Conservation (phyloP, 75 land plant genomes). For the Pinus tabuliformis region DNA sequence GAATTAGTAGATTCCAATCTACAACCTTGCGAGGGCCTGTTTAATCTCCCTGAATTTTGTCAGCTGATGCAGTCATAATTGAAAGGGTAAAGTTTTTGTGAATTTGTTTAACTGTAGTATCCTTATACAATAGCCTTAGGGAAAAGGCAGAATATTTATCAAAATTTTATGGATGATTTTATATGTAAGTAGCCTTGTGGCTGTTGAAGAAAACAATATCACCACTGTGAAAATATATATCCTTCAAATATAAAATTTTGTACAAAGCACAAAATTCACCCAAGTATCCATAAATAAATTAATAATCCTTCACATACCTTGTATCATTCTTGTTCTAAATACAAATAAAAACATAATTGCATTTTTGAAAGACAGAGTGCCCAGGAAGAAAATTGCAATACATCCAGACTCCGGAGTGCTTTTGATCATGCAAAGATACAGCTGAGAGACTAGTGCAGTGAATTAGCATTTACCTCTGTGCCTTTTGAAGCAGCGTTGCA, state of each 20-base stretch:
- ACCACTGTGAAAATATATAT: neutral
- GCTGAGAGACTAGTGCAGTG: neutral
- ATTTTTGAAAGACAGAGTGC: neutral
- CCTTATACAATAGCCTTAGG: too few relatives aligned
- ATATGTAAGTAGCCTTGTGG: too few relatives aligned
- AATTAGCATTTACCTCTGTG: slow-evolving; percentile 33
- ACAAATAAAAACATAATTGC: neutral
- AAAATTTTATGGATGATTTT: too few relatives aligned
- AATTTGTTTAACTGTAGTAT: too few relatives aligned
- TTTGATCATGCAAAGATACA: neutral
- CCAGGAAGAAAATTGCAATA: neutral
- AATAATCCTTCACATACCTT: neutral
- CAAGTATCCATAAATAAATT: neutral
- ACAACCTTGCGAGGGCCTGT: too few relatives aligned
- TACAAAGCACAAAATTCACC: neutral
- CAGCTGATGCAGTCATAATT: too few relatives aligned
- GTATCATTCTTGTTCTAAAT: neutral
- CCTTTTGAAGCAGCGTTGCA: slow-evolving; percentile 46
- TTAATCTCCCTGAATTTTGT: too few relatives aligned
- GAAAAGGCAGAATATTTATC: too few relatives aligned
- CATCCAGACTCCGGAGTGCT: neutral
- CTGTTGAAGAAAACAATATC: neutral
- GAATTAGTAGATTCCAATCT: too few relatives aligned
- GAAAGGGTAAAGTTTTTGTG: too few relatives aligned
- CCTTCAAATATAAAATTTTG: neutral